Base-by-base conservation (phyloP, 495 filamentous ascomycete genomes). In the Chlorociboria aeruginascens region DNA sequence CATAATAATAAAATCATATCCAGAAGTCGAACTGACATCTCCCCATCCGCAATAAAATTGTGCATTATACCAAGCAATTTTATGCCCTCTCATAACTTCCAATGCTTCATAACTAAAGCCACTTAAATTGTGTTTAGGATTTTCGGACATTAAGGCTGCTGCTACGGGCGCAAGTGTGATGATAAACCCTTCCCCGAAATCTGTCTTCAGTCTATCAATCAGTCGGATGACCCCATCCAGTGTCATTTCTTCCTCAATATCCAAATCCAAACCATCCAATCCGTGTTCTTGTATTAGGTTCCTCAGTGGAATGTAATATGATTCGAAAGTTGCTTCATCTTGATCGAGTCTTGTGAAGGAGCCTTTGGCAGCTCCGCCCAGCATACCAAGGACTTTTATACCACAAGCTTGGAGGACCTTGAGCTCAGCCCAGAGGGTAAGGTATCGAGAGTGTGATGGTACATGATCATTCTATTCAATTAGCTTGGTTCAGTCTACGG, bases 31-130 rank as follows among this genome's bases (percentile, higher is more conserved):
- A 10, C 69, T 68, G 20, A 85, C 68, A 28, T 68, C 68, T 11
- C 86, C 87, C 74, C 83, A 93, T 1, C 83, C 83, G 54, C 81
- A 85, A 57, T 93, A 93, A 57, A 92, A 92, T 59, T 92, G 87
- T 11, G 78, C 66, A 50, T 92, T 92, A 56, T 92, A 92, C 77
- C 86, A 93, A 13, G 65, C 69, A 33, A 89, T 83, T 53, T 81
- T 72, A 8, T 62, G 56, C 4, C 82, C 83, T 7, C 81, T 69
- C 63, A 73, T 69, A 16, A 69, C 64, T 59, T 88, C 83, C 31
- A 90, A 70, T 16, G 68, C 63, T 4, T 69, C 63, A 61, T 93
- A 90, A 48, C 78, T 70, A 56, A 93, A 93, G 0, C 86, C 86
- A 33, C 79, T 83, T 0, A 93, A 66, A 55, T 89, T 77, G 41